phyloP scores from a whole-genome alignment of 805 yeast genomes.

The Debaryomyces maramus region DNA sequence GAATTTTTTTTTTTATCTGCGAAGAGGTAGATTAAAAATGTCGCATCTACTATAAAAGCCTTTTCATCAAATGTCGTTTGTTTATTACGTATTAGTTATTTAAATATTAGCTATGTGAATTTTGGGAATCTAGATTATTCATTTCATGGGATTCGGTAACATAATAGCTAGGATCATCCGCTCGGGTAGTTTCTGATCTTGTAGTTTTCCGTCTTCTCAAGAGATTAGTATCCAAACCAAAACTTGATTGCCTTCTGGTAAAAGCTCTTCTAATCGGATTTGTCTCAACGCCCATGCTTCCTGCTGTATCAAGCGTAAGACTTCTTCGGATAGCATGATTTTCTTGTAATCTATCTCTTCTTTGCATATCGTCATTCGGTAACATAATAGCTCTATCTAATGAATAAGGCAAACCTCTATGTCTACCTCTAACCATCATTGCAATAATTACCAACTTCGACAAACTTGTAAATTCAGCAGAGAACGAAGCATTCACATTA shows the following conservation, averaged over 20 bases:
- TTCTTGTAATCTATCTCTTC: constrained; percentile 62
- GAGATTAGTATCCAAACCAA: constrained; percentile 1
- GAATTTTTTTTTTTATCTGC: neutral
- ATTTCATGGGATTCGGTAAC: neutral
- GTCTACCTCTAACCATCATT: constrained; percentile 92
- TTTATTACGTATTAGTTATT: no score
- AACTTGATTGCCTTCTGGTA: constrained; percentile 8
- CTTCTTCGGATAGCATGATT: constrained; percentile 42
- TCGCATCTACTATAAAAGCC: no score
- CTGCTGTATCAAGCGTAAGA: constrained; percentile 25
- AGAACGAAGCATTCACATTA: constrained; percentile 61
- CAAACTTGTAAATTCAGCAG: constrained; percentile 66
- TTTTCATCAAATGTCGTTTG: no score
- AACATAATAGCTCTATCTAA: constrained; percentile 92
- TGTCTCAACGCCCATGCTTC: neutral
- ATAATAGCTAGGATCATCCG: neutral
- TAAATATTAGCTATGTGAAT: no score
- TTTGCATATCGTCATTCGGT: constrained; percentile 65
- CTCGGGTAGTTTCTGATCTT: neutral
- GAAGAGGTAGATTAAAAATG: neutral
- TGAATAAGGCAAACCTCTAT: constrained; percentile 92
- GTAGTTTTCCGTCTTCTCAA: neutral
- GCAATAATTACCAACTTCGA: constrained; percentile 85
- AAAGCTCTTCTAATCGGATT: constrained; percentile 11
- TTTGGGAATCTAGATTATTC: neutral